These are phyloP conservation scores for Symbiodinium pilosum DNA, from an alignment of 73 alveolate genomes.

Conservation along the genomic window DNA sequence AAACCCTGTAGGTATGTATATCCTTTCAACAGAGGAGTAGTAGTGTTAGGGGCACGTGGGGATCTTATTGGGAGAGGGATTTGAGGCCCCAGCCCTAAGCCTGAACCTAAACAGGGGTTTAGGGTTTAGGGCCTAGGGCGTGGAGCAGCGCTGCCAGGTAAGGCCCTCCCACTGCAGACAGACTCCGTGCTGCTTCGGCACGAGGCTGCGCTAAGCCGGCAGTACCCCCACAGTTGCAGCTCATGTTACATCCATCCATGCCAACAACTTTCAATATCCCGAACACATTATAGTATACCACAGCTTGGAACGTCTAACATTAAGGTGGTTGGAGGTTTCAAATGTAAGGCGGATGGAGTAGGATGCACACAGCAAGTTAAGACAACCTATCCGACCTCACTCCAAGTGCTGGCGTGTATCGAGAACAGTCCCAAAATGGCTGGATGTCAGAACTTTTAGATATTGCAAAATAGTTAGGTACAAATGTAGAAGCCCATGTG, in stretches of 20 bases:
- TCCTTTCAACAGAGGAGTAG: no score
- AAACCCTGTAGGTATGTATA: no score
- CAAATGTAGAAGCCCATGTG: no score
- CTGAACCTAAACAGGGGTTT: not conserved
- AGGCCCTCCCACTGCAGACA: conserved; percentile 46
- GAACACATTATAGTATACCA: not conserved
- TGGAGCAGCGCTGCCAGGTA: not conserved
- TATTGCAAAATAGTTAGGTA: no score
- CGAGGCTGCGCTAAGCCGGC: conserved; percentile 38
- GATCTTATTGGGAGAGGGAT: not conserved
- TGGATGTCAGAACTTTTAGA: no score
- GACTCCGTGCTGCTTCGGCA: conserved; percentile 92
- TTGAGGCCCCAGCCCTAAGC: not conserved
- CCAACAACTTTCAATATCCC: not conserved
- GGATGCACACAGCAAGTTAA: no score
- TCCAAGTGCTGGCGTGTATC: no score
- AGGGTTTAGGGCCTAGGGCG: not conserved
- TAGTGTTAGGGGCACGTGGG: no score
- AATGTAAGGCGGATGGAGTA: no score
- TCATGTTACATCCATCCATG: not conserved
- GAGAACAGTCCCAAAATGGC: no score
- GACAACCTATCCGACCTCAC: no score
- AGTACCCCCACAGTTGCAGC: not conserved
- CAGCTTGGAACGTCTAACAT: not conserved
- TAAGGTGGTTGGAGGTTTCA: no score